Evolutionary conservation across 306 rosid species (phyloP).

Genomic region (Casuarina equisetifolia): DNA sequence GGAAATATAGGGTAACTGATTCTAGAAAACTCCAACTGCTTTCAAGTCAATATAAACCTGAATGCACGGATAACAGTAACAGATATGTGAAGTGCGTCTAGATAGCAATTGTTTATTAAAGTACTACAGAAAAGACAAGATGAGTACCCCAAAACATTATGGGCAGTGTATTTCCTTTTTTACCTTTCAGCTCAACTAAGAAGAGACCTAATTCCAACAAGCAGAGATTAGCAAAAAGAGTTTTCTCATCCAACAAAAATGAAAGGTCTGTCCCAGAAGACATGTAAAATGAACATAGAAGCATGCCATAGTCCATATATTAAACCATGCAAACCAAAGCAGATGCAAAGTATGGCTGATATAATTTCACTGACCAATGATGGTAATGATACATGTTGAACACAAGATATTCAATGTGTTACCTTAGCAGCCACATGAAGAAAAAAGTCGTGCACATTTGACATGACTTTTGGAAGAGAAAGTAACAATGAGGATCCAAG

Average conservation of each 20-base stretch:
- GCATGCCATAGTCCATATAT: not conserved
- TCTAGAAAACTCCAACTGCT: not conserved
- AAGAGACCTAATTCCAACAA: not conserved
- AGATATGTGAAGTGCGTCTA: not conserved
- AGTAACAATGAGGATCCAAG: conserved; percentile 65
- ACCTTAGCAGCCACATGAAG: conserved; percentile 98
- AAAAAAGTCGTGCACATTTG: conserved; percentile 91
- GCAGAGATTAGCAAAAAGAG: not conserved
- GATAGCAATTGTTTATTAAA: not conserved
- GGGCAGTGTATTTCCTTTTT: not conserved
- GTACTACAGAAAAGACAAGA: not conserved
- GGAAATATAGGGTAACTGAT: not conserved
- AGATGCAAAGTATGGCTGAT: not conserved
- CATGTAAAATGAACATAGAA: not conserved
- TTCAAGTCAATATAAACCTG: not conserved
- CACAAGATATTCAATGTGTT: conserved; percentile 21
- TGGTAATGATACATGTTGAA: not conserved
- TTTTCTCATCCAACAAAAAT: not conserved
- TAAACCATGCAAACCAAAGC: not conserved
- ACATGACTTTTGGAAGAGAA: conserved; percentile 94
- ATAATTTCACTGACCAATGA: not conserved
- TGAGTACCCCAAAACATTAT: not conserved
- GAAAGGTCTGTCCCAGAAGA: not conserved
- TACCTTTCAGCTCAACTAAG: not conserved
- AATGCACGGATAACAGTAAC: not conserved